Base-by-base conservation (phyloP, 169 alveolate species). In the Cryptosporidium bovis region DNA sequence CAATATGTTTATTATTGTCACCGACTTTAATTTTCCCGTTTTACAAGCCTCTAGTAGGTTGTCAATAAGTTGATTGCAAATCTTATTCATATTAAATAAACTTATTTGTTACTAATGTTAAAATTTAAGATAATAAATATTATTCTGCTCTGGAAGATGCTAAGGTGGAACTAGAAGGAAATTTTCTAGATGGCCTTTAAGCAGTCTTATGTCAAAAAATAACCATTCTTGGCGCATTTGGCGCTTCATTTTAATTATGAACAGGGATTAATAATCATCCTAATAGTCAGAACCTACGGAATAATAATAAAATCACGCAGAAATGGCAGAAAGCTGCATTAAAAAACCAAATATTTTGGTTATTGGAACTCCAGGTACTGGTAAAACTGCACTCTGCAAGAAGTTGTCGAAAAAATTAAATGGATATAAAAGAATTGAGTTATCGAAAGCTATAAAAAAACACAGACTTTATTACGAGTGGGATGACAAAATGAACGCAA, bases 301-400 rank as follows among this genome's bases (percentile, higher is more conserved):
- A 0, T 3, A 53, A 12, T n/a, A 53, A 5, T 20, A 13, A 48
- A 48, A 53, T 13, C 64, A 16, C 12, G 4, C 6, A n/a, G 20
- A 53, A 0, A 53, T 5, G 12, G 12, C 12, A 12, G 20, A 53
- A 53, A n/a, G 33, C 1, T n/a, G 1, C 64, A 7, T 13, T 7
- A 53, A 53, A 71, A 68, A 55, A 29, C 93, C 93, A 12, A 92
- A 92, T 82, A 89, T 92, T 13, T 71, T 92, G 50, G 90, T 92
- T 40, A 90, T 92, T 20, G 95, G 95, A 1, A 92, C 95, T 33
- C 95, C 94, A n/a, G 95, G 95, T 18, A 91, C 91, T 50, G 95
- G 95, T 2, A 92, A 92, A 90, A 92, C 95, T 16, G 82, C 92
- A 16, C 85, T 92, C 67, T 33, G 91, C 3, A 87, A 66, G 10